A percentile compares a stretch with the other conserved stretches of the same genome.
phyloP scores from a whole-genome alignment of 2,329 filamentous ascomycete genomes.

The Trichoderma aggressivum region DNA sequence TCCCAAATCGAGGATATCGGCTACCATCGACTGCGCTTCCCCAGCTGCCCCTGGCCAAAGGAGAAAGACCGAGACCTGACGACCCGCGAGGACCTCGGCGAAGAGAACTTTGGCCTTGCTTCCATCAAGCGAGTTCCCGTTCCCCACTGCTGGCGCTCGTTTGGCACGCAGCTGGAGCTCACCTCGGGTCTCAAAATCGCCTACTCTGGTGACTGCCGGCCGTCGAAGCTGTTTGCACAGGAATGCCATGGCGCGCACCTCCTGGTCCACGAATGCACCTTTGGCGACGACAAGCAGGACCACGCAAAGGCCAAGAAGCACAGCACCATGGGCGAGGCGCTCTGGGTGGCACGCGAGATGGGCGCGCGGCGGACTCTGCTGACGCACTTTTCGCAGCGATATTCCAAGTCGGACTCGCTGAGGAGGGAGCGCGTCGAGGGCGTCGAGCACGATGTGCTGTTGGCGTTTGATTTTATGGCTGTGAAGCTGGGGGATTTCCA shows the following conservation, averaged over 20 bases:
- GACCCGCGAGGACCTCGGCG: conserved; percentile 38
- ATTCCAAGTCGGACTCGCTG: conserved; percentile 60
- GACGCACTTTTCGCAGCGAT: conserved; percentile 94
- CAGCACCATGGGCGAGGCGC: conserved; percentile 81
- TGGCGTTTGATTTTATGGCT: conserved; percentile 78
- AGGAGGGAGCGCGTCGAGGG: conserved; percentile 33
- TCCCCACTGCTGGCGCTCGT: conserved; percentile 73
- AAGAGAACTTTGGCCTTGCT: conserved; percentile 57
- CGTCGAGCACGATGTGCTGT: conserved; percentile 49
- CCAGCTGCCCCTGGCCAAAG: conserved; percentile 25
- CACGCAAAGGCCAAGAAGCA: conserved; percentile 89
- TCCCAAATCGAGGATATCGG: conserved; percentile 73
- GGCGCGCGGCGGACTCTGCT: conserved; percentile 73
- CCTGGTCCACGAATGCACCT: conserved; percentile 92
- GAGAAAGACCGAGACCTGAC: conserved; percentile 29
- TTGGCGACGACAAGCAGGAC: conserved; percentile 75
- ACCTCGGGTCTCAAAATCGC: conserved; percentile 78
- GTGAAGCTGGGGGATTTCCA: conserved; percentile 68
- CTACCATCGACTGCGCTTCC: conserved; percentile 49
- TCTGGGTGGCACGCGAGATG: conserved; percentile 76
- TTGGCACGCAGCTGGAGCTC: conserved; percentile 75
- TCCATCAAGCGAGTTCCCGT: conserved; percentile 67
- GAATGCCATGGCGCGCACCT: conserved; percentile 76
- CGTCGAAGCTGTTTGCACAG: conserved; percentile 63
- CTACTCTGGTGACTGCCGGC: conserved; percentile 92